These are phyloP conservation scores for Diospyros kaki DNA, from an alignment of 148 eudicot genomes.

Conservation along the genomic window DNA sequence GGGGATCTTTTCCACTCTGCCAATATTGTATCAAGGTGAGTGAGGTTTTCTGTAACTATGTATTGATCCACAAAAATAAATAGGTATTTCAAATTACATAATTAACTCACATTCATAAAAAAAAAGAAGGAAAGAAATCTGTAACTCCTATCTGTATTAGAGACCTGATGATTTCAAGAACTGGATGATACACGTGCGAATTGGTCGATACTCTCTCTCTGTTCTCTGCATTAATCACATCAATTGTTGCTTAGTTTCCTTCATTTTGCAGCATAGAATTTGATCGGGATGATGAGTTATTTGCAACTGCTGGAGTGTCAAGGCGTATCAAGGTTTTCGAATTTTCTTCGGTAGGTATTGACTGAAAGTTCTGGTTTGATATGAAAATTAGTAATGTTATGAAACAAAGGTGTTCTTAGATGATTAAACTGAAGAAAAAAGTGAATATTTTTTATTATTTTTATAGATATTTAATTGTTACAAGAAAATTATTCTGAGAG, in stretches of 20 bases:
- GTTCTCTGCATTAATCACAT: not conserved
- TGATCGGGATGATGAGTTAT: slow-evolving; percentile 86
- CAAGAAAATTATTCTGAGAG: too few relatives aligned
- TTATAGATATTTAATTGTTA: too few relatives aligned
- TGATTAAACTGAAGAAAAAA: too few relatives aligned
- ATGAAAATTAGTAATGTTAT: too few relatives aligned
- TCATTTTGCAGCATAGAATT: slow-evolving; percentile 83
- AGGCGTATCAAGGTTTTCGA: slow-evolving; percentile 89
- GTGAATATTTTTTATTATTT: too few relatives aligned
- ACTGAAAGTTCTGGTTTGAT: not conserved
- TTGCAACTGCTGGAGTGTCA: slow-evolving; percentile 98
- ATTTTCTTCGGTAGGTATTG: slow-evolving; percentile 61
- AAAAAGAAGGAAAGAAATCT: too few relatives aligned
- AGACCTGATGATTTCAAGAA: not conserved
- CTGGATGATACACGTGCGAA: not conserved
- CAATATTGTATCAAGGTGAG: slow-evolving; percentile 79
- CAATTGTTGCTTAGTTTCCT: slow-evolving; percentile 3
- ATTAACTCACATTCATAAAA: too few relatives aligned
- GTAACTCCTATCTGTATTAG: not conserved
- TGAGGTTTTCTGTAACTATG: slow-evolving; percentile 4
- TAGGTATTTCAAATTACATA: too few relatives aligned
- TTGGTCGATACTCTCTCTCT: not conserved
- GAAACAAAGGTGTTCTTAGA: too few relatives aligned
- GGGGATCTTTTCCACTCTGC: slow-evolving; percentile 77
- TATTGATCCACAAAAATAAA: not conserved